Evolutionary conservation across 306 rosid genomes (phyloP).

Genomic region (Vigna reflexopilosa): DNA sequence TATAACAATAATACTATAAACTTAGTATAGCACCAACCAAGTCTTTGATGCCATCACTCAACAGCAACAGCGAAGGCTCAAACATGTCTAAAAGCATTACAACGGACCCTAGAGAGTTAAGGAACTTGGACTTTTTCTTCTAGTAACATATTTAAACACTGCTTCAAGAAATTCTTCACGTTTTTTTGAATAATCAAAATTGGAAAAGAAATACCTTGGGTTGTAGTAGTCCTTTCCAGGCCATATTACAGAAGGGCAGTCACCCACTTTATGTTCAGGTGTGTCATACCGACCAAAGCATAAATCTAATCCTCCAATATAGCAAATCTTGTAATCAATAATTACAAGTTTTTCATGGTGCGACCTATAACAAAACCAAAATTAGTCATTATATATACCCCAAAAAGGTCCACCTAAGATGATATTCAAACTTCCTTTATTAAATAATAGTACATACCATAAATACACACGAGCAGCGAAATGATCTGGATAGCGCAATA

Average conservation of each 20-base stretch:
- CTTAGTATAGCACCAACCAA: background rate
- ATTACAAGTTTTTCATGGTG: conserved; percentile 99
- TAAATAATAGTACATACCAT: conserved; percentile 65
- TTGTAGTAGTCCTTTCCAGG: conserved; percentile 99
- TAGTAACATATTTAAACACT: conserved; percentile 5
- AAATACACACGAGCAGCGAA: conserved; percentile 84
- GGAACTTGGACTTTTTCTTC: conserved; percentile 11
- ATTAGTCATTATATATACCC: conserved; percentile 38
- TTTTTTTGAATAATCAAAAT: background rate
- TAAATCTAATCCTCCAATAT: conserved; percentile 93
- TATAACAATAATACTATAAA: background rate
- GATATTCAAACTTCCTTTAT: conserved; percentile 35
- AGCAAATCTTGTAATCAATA: conserved; percentile 92
- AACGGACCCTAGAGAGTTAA: conserved; percentile 10
- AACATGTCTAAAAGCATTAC: conserved; percentile 23
- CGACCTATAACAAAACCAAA: conserved; percentile 76
- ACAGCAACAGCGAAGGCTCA: conserved; percentile 15
- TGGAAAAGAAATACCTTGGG: conserved; percentile 69
- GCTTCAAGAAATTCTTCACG: conserved; percentile 26
- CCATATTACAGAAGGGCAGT: conserved; percentile 80
- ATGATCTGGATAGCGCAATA: conserved; percentile 95
- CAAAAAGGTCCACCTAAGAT: conserved; percentile 37
- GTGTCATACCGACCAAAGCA: conserved; percentile 99
- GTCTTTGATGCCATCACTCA: background rate
- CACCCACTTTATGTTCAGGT: conserved; percentile 90